A percentile compares a stretch with the other conserved stretches of the same genome.
Evolutionary conservation across 352 stramenopile species (phyloP).

Genomic region (Pilasporangium apinafurcum): DNA sequence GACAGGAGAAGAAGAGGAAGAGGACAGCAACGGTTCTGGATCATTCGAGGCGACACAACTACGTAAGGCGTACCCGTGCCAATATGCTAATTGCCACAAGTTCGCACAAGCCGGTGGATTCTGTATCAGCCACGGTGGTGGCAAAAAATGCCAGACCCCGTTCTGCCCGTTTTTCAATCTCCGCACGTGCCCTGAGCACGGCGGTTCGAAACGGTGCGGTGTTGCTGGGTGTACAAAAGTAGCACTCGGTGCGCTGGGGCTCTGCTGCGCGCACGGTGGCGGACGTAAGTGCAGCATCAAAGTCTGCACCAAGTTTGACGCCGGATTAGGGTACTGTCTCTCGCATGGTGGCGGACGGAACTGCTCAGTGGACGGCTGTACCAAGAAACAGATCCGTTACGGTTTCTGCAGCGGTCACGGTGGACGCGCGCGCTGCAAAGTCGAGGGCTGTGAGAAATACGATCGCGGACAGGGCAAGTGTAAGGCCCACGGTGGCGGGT

Average conservation of each 20-base stretch:
- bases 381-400: constrained; percentile 74
- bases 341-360: constrained; percentile 62
- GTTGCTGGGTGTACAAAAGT: constrained; percentile 45
- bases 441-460: constrained; percentile 70
- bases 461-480: constrained; percentile 73
- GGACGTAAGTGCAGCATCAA: constrained; percentile 64
- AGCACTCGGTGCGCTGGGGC: constrained; percentile 30
- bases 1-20: constrained; percentile 1
- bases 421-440: constrained; percentile 64
- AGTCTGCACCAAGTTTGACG: constrained; percentile 71
- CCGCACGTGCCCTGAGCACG: constrained; percentile 70
- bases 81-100: constrained; percentile 43
- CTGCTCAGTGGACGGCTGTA: constrained; percentile 52
- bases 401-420: constrained; percentile 70
- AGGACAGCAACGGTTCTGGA: not conserved
- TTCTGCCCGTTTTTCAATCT: constrained; percentile 68
- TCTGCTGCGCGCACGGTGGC: constrained; percentile 63
- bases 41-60: not conserved
- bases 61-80: constrained; percentile 32
- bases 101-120: constrained; percentile 56
- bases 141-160: constrained; percentile 63
- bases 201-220: constrained; percentile 59
- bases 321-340: constrained; percentile 56
- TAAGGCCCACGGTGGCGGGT: constrained; percentile 77
- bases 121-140: constrained; percentile 59